Evolutionary conservation across 108 stramenopile genomes (phyloP).

Genomic region (Pelagomonas calceolata): DNA sequence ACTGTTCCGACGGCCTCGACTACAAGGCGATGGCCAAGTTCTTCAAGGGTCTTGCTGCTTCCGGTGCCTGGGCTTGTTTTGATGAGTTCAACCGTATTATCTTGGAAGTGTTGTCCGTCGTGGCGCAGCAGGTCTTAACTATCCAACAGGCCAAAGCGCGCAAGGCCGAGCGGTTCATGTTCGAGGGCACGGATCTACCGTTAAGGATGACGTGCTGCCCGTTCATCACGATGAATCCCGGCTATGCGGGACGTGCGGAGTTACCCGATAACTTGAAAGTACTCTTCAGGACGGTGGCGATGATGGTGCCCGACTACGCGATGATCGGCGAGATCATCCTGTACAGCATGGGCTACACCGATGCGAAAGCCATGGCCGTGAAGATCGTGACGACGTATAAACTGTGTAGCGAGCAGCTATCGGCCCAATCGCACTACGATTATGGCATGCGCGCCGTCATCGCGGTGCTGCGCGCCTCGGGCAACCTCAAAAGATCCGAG

Average conservation of each 20-base stretch:
- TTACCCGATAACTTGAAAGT: conserved; percentile 47
- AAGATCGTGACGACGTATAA: conserved; percentile 62
- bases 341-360: conserved; percentile 53
- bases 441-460: conserved; percentile 62
- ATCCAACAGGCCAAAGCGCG: conserved; percentile 49
- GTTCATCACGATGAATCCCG: conserved; percentile 65
- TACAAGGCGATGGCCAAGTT: conserved; percentile 58
- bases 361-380: conserved; percentile 40
- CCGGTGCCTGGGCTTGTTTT: conserved; percentile 55
- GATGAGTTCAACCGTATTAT: conserved; percentile 59
- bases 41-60: conserved; percentile 53
- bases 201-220: conserved; percentile 42
- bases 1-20: conserved; percentile 59
- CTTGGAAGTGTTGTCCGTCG: conserved; percentile 42
- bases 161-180: conserved; percentile 35
- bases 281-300: conserved; percentile 55
- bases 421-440: conserved; percentile 54
- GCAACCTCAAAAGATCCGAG: conserved; percentile 48
- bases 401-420: conserved; percentile 60
- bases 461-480: conserved; percentile 53
- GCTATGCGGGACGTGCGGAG: conserved; percentile 54
- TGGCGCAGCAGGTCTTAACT: conserved; percentile 48
- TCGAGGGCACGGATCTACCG: conserved; percentile 49
- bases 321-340: conserved; percentile 60
- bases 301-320: conserved; percentile 64